Evolutionary conservation across 208 protist genomes (phyloP).

Genomic region (Novymonas esmeraldas): DNA sequence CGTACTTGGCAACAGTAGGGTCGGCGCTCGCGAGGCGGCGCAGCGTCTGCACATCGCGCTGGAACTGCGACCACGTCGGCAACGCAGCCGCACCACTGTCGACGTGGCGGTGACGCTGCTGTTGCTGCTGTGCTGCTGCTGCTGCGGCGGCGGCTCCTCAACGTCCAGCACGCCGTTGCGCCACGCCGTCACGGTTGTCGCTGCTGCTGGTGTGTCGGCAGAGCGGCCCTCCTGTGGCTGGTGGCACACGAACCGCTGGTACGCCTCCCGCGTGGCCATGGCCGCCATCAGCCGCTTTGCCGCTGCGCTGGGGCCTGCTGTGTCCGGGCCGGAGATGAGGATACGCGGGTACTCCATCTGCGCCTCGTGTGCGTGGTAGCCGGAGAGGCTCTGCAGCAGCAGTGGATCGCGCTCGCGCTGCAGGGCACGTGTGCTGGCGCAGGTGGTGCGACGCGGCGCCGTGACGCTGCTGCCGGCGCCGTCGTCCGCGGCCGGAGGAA

Average conservation of each 20-base stretch:
- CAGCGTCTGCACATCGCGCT: conserved; percentile 56
- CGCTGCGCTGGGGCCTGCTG: conserved; percentile 24
- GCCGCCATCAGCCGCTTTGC: conserved; percentile 41
- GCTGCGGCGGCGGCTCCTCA: not conserved
- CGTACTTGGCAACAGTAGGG: conserved; percentile 65
- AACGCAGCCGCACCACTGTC: conserved; percentile 27
- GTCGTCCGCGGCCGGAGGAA: conserved; percentile 12
- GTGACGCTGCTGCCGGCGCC: not conserved
- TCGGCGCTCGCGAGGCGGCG: conserved; percentile 47
- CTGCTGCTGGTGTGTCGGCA: not conserved
- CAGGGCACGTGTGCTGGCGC: conserved; percentile 9
- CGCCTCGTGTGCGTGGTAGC: conserved; percentile 22
- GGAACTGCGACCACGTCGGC: conserved; percentile 69
- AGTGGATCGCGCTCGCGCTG: conserved; percentile 15
- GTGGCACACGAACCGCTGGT: conserved; percentile 40
- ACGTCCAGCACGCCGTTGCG: conserved; percentile 23
- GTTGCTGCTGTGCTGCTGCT: not conserved
- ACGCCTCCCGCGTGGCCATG: conserved; percentile 49
- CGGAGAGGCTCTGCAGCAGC: conserved; percentile 19
- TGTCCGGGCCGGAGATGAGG: conserved; percentile 60
- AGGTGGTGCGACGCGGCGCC: conserved; percentile 5
- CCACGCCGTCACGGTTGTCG: conserved; percentile 13
- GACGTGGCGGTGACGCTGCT: not conserved
- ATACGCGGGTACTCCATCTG: conserved; percentile 73
- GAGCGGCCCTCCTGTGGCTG: not conserved